Base-by-base conservation (phyloP, 163 green algal species). In the Trebouxiophyceae sp. region DNA sequence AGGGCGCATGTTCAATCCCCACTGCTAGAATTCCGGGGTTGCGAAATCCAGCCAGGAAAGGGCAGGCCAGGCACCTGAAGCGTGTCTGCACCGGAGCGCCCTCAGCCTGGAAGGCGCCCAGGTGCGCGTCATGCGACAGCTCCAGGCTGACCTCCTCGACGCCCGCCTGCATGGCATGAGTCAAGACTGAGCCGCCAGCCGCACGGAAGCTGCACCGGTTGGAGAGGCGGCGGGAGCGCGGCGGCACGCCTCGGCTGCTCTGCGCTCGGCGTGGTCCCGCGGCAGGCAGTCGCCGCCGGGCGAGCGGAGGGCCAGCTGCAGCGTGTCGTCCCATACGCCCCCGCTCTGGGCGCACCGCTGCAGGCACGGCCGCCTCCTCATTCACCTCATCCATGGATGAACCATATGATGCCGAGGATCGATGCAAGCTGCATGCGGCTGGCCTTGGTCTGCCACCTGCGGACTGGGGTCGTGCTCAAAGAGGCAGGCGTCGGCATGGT, bases 311-410 rank as follows among this genome's bases (percentile, higher is more conserved):
- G 50, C 60, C 26, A 63, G 47, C 59, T 77, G 71, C 45, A 70
- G 44, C 0, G 68, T 69, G 67, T 95, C 87, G 59, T 93, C 85
- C 87, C 87, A 95, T 3, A 89, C 74, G 23, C 85, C 85, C 4
- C 73, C 78, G 0, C 39, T 2, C 45, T 73, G 69, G 0, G 82
- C 87, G 62, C 87, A 95, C 16, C 72, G 67, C 72, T 83, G 75
- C 61, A 68, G 24, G 20, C 16, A 54, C 23, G 16, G 5, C 5
- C 6, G 12, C 34, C 3, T 12, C 3, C 7, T 32, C 59, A 56
- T 26, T 55, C 1, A 2, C 29, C 6, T 30, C 20, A 0, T 26
- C 2, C 39, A 26, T 23, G 24, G 7, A 71, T 5, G 32, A n/a
- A 20, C 29, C 19, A 31, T 33, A 22, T 33, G 16, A 34, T 1